phyloP scores from a whole-genome alignment of 495 filamentous ascomycete genomes.

The Amphirosellinia nigrospora region DNA sequence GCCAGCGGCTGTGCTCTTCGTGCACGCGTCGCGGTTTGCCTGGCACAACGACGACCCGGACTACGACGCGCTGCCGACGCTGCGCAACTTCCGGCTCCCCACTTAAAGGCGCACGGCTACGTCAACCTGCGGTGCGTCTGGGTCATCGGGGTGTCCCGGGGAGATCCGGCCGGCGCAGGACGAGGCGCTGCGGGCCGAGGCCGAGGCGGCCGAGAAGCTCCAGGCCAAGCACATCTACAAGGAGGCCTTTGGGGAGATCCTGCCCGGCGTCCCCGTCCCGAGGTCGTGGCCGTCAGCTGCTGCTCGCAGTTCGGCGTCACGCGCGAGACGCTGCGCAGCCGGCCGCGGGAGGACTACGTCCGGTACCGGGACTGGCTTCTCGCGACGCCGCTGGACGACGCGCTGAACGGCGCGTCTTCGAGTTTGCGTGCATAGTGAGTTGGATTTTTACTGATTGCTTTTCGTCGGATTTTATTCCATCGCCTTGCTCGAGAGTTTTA shows the following conservation, averaged over 20 bases:
- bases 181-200: too few relatives aligned
- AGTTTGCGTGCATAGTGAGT: constrained; percentile 71
- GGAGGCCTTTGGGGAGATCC: constrained; percentile 60
- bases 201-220: constrained; percentile 45
- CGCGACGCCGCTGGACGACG: constrained; percentile 62
- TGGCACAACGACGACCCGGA: constrained; percentile 69
- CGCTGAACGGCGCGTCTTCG: constrained; percentile 68
- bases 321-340: constrained; percentile 53
- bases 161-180: constrained; percentile 57
- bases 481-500: not conserved
- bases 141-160: constrained; percentile 65
- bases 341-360: constrained; percentile 60
- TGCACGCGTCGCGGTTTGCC: constrained; percentile 65
- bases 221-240: constrained; percentile 51
- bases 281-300: constrained; percentile 62
- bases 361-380: constrained; percentile 66
- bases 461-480: too few relatives aligned
- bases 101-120: constrained; percentile 63
- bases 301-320: constrained; percentile 76
- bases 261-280: constrained; percentile 52
- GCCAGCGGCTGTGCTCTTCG: constrained; percentile 64
- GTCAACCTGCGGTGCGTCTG: constrained; percentile 71
- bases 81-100: constrained; percentile 61
- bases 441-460: not conserved
- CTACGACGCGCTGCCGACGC: constrained; percentile 53